Evolutionary conservation across 495 filamentous ascomycete species (phyloP).

Genomic region (Melanomma pulvis-pyrius): DNA sequence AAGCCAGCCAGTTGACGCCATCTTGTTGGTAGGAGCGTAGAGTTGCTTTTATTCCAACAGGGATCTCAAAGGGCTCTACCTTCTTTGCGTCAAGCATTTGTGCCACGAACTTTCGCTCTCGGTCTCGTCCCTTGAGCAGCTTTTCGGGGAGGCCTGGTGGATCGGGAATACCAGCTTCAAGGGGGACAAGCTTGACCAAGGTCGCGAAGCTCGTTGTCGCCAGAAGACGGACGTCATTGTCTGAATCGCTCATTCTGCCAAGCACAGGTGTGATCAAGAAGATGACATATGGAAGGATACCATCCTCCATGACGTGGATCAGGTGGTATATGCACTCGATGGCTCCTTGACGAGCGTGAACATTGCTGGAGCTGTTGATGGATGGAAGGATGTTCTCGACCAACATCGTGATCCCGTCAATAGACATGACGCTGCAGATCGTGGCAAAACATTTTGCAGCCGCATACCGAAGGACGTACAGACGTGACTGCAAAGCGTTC

Average conservation of each 20-base stretch:
- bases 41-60: slow-evolving; percentile 94
- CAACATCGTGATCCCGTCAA: slow-evolving; percentile 92
- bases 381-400: slow-evolving; percentile 90
- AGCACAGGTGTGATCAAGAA: slow-evolving; percentile 98
- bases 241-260: slow-evolving; percentile 98
- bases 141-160: slow-evolving; percentile 89
- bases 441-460: slow-evolving; percentile 97
- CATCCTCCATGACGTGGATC: slow-evolving; percentile 97
- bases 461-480: slow-evolving; percentile 92
- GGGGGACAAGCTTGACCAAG: slow-evolving; percentile 95
- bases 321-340: slow-evolving; percentile 93
- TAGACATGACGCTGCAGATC: slow-evolving; percentile 91
- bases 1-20: slow-evolving; percentile 97
- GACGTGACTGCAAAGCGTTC: slow-evolving; percentile 78
- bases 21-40: slow-evolving; percentile 97
- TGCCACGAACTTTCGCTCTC: slow-evolving; percentile 92
- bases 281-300: slow-evolving; percentile 95
- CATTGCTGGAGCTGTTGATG: slow-evolving; percentile 83
- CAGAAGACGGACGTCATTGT: slow-evolving; percentile 90
- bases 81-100: slow-evolving; percentile 96
- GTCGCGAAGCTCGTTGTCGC: slow-evolving; percentile 97
- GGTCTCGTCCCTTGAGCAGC: slow-evolving; percentile 83
- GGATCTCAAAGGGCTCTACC: slow-evolving; percentile 89
- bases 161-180: slow-evolving; percentile 96
- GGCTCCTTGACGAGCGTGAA: slow-evolving; percentile 85